Evolutionary conservation across 2,329 filamentous ascomycete genomes (phyloP).

Genomic region (Nannizziopsis barbatae): DNA sequence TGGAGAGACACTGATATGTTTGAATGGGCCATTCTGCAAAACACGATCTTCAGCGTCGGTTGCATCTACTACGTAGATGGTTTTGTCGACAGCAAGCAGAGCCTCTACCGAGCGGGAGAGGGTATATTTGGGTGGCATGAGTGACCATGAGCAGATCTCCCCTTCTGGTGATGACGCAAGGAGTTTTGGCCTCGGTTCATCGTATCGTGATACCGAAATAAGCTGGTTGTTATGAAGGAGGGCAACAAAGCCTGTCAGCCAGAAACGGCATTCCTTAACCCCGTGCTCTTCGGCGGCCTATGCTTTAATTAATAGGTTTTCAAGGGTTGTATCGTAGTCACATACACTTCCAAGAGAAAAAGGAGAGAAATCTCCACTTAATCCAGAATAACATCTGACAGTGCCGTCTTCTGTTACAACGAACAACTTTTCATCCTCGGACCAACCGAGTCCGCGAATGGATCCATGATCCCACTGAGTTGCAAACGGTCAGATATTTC

Average conservation of each 20-base stretch:
- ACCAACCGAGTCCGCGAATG: conserved; percentile 88
- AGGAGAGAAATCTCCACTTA: conserved; percentile 91
- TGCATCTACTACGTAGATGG: conserved; percentile 76
- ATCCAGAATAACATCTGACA: conserved; percentile 76
- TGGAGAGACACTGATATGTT: conserved; percentile 79
- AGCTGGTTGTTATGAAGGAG: conserved; percentile 79
- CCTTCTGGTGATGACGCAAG: conserved; percentile 68
- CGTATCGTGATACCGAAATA: conserved; percentile 75
- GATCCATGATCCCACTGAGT: conserved; percentile 72
- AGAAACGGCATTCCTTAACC: conserved; percentile 83
- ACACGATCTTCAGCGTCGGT: conserved; percentile 84
- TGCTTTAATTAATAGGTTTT: conserved; percentile 1
- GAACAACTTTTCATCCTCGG: conserved; percentile 82
- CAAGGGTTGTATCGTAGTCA: background rate
- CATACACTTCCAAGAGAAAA: conserved; percentile 73
- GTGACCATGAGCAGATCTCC: conserved; percentile 72
- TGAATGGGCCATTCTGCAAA: conserved; percentile 84
- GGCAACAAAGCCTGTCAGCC: conserved; percentile 83
- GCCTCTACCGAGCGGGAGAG: conserved; percentile 90
- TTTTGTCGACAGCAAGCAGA: conserved; percentile 70
- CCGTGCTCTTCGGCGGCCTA: conserved; percentile 74
- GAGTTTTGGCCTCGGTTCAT: conserved; percentile 76
- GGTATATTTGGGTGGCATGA: conserved; percentile 79
- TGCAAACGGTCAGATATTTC: conserved; percentile 12
- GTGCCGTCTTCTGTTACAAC: conserved; percentile 82